Percentiles rank a stretch among this genome's conserved stretches.
These are phyloP conservation scores for Aureobasidium sp. DNA, from an alignment of 2,329 filamentous ascomycete species.

Conservation along the genomic window DNA sequence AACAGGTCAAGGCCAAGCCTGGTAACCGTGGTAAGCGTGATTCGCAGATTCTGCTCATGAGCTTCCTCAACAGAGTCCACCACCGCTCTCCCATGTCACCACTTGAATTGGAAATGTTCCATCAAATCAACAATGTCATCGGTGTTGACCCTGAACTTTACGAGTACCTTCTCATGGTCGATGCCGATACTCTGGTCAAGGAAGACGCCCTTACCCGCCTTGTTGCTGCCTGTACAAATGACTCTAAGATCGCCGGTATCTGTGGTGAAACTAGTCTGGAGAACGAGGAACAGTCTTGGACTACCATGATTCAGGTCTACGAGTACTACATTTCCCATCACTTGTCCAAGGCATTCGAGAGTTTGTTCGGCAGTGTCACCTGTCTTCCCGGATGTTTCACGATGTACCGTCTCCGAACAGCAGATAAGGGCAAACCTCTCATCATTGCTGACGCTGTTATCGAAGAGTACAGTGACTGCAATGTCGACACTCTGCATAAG, in stretches of 20 bases:
- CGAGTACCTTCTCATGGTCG: slow-evolving; percentile 94
- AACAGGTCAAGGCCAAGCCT: slow-evolving; percentile 83
- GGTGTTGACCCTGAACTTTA: slow-evolving; percentile 96
- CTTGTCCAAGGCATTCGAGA: slow-evolving; percentile 93
- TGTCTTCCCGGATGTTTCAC: slow-evolving; percentile 99
- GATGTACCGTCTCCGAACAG: slow-evolving; percentile 95
- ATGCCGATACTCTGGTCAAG: slow-evolving; percentile 89
- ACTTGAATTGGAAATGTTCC: slow-evolving; percentile 95
- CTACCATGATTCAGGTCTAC: slow-evolving; percentile 99
- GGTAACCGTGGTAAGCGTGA: slow-evolving; percentile 98
- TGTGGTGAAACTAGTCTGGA: slow-evolving; percentile 95
- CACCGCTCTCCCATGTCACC: slow-evolving; percentile 91
- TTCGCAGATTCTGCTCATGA: slow-evolving; percentile 91
- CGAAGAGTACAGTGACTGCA: slow-evolving; percentile 77
- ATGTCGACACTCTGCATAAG: slow-evolving; percentile 90
- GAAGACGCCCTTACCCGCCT: slow-evolving; percentile 90
- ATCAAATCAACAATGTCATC: slow-evolving; percentile 98
- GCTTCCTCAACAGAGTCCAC: slow-evolving; percentile 96
- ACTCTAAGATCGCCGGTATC: slow-evolving; percentile 93
- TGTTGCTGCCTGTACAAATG: slow-evolving; percentile 85
- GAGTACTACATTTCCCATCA: slow-evolving; percentile 99
- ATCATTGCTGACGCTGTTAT: slow-evolving; percentile 89
- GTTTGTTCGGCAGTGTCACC: slow-evolving; percentile 93
- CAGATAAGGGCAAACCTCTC: slow-evolving; percentile 86
- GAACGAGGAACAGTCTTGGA: slow-evolving; percentile 92